Evolutionary conservation across 2,329 filamentous ascomycete species (phyloP).

Genomic region (Dactylonectria estremocensis): DNA sequence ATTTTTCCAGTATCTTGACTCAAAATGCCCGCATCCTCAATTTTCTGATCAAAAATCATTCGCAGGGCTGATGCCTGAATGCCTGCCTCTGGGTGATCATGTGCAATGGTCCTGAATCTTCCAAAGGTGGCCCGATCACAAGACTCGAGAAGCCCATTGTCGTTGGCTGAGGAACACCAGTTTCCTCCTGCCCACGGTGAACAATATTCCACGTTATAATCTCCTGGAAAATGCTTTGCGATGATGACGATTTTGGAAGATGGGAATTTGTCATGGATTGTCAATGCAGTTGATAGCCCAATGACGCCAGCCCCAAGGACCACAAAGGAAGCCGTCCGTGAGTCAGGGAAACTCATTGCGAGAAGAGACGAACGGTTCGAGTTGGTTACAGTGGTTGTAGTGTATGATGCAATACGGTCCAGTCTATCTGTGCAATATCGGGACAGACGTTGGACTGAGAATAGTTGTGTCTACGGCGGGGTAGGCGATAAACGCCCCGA

Average conservation of each 20-base stretch:
- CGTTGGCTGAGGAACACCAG: conserved; percentile 69
- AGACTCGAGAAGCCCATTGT: conserved; percentile 47
- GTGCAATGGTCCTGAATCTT: conserved; percentile 28
- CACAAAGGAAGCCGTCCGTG: neutral
- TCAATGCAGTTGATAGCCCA: conserved; percentile 74
- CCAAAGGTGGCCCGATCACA: conserved; percentile 36
- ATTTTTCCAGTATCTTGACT: conserved; percentile 55
- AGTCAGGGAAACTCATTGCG: neutral
- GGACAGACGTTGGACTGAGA: neutral
- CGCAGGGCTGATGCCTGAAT: conserved; percentile 59
- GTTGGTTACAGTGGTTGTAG: neutral
- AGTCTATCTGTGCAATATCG: neutral
- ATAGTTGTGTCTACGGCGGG: neutral
- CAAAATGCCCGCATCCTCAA: conserved; percentile 63
- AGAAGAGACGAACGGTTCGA: neutral
- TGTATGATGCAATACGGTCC: neutral
- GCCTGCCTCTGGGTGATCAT: conserved; percentile 68
- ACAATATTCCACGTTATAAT: conserved; percentile 87
- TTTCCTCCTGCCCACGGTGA: conserved; percentile 88
- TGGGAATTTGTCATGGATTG: conserved; percentile 66
- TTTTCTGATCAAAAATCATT: conserved; percentile 41
- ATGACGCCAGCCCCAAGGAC: conserved; percentile 71
- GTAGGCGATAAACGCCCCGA: neutral
- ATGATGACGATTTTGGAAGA: conserved; percentile 69
- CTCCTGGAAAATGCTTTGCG: conserved; percentile 87